Conservation (phyloP, 2,329 filamentous ascomycete genomes). For the Coniella vitis region DNA sequence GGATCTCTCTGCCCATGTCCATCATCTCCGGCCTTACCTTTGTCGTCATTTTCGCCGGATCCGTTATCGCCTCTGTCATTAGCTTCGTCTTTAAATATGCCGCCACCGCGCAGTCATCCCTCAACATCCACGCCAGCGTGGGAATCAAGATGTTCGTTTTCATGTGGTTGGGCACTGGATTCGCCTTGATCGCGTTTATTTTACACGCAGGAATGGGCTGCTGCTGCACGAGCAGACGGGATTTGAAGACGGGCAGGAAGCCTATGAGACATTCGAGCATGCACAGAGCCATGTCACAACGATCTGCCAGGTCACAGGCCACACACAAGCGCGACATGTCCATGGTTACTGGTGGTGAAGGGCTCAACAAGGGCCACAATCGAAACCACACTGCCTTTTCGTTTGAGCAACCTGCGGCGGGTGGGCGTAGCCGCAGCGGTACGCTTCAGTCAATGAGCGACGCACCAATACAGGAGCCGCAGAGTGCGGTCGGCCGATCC, state of each 20-base stretch:
- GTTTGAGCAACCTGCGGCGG: constrained; percentile 6
- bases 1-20: constrained; percentile 59
- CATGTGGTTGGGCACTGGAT: constrained; percentile 76
- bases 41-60: constrained; percentile 61
- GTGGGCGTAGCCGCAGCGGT: constrained; percentile 3
- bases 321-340: constrained; percentile 2
- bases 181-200: constrained; percentile 61
- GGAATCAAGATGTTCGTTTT: constrained; percentile 74
- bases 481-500: neutral
- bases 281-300: constrained; percentile 14
- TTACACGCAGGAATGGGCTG: constrained; percentile 73
- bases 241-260: constrained; percentile 37
- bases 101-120: constrained; percentile 60
- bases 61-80: constrained; percentile 75
- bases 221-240: constrained; percentile 57
- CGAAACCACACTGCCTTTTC: constrained; percentile 16
- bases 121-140: constrained; percentile 69
- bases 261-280: constrained; percentile 18
- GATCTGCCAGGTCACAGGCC: neutral
- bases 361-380: neutral
- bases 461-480: constrained; percentile 13
- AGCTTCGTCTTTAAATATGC: constrained; percentile 75
- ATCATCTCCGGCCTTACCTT: constrained; percentile 62
- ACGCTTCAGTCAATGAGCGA: constrained; percentile 24
- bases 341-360: constrained; percentile 1